A percentile compares a stretch with the other conserved stretches of the same genome.
phyloP scores from a whole-genome alignment of 768 basidiomycete species.

The Suillus placidus region DNA sequence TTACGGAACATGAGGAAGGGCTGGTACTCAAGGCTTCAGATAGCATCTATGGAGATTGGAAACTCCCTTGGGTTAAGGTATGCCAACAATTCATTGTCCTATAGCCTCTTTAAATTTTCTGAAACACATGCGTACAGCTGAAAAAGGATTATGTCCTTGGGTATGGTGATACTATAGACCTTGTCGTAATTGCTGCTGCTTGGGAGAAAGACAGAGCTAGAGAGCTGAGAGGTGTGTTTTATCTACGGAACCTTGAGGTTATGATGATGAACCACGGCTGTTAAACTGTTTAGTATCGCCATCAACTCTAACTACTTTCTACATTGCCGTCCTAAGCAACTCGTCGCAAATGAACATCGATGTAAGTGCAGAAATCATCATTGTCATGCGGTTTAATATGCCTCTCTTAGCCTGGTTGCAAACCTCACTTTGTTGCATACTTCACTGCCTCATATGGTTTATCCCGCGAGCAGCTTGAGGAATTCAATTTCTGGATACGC shows the following conservation, averaged over 20 bases:
- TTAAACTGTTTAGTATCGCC: conserved; percentile 70
- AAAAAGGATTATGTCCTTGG: conserved; percentile 90
- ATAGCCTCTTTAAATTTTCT: conserved; percentile 1
- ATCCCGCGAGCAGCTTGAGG: conserved; percentile 65
- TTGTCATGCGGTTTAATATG: background rate
- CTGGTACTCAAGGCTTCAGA: conserved; percentile 77
- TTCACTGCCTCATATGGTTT: conserved; percentile 82
- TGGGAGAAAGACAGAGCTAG: conserved; percentile 83
- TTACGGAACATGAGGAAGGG: conserved; percentile 64
- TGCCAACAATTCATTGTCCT: conserved; percentile 18
- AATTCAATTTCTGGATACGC: conserved; percentile 65
- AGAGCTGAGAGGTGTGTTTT: conserved; percentile 65
- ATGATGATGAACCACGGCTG: background rate
- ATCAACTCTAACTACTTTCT: conserved; percentile 76
- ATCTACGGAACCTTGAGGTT: conserved; percentile 9
- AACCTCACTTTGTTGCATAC: conserved; percentile 70
- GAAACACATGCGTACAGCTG: conserved; percentile 37
- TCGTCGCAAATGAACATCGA: conserved; percentile 39
- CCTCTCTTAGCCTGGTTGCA: conserved; percentile 38
- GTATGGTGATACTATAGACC: conserved; percentile 78
- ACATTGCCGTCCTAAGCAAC: conserved; percentile 69
- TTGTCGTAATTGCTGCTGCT: conserved; percentile 73
- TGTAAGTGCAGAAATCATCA: conserved; percentile 34
- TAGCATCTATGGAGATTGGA: conserved; percentile 66
- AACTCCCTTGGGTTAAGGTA: conserved; percentile 81